A percentile compares a stretch with the other conserved stretches of the same genome.
Evolutionary conservation across 164 flowering plant genomes (phyloP).

Genomic region (Dillenia suffruticosa): DNA sequence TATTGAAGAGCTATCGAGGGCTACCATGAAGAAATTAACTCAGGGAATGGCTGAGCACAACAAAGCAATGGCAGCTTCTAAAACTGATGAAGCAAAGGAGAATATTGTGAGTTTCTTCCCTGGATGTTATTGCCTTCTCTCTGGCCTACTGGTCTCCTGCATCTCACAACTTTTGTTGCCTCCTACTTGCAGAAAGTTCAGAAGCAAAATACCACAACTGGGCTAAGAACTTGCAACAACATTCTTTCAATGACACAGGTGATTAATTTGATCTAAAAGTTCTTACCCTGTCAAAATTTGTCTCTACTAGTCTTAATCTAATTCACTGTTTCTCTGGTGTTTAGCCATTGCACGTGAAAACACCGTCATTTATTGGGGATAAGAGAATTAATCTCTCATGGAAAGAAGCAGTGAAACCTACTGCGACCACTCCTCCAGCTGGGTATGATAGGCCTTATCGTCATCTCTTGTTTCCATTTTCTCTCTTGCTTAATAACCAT

Average conservation of each 20-base stretch:
- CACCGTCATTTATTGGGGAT: conserved; percentile 88
- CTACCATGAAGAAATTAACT: conserved; percentile 74
- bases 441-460: conserved; percentile 41
- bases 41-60: conserved; percentile 89
- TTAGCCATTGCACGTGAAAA: conserved; percentile 73
- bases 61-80: conserved; percentile 84
- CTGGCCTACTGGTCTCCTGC: neutral
- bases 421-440: conserved; percentile 32
- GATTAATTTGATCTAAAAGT: neutral
- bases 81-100: conserved; percentile 72
- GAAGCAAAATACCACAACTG: conserved; percentile 74
- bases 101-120: conserved; percentile 51
- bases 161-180: conserved; percentile 4
- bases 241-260: conserved; percentile 94
- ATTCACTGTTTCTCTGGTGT: neutral
- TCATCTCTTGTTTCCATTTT: neutral
- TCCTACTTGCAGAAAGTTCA: conserved; percentile 58
- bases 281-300: neutral
- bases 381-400: conserved; percentile 85
- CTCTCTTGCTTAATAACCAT: neutral
- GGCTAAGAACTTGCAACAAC: conserved; percentile 86
- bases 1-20: conserved; percentile 80
- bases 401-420: conserved; percentile 71
- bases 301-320: neutral
- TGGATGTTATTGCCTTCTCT: neutral